Conservation (phyloP, 768 basidiomycete species). For the Rhizopogon rudus region DNA sequence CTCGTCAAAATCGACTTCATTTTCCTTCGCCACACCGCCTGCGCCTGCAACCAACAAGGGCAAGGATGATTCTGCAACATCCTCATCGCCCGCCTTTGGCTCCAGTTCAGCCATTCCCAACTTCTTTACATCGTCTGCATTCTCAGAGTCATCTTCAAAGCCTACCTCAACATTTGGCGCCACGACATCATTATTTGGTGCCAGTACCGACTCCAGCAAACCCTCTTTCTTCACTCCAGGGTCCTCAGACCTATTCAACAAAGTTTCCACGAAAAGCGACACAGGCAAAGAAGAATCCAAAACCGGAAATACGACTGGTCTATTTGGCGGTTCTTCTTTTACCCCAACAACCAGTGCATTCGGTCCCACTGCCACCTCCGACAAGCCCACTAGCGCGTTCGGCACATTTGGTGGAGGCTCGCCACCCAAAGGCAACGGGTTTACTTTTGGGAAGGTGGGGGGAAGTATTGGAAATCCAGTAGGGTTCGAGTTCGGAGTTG, state of each 20-base stretch:
- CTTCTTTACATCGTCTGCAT: constrained; percentile 16
- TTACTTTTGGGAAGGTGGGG: constrained; percentile 25
- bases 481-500: constrained; percentile 45
- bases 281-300: constrained; percentile 8
- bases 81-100: constrained; percentile 12
- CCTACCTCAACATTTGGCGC: constrained; percentile 20
- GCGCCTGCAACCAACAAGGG: constrained; percentile 6
- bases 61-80: background rate
- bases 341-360: constrained; percentile 13
- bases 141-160: constrained; percentile 16
- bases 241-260: constrained; percentile 3
- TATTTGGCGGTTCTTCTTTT: constrained; percentile 16
- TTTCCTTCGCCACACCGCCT: constrained; percentile 12
- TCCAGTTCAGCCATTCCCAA: constrained; percentile 12
- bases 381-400: constrained; percentile 23
- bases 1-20: constrained; percentile 10
- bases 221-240: constrained; percentile 7
- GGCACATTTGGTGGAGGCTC: constrained; percentile 19
- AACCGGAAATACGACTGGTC: background rate
- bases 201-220: constrained; percentile 11
- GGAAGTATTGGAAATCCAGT: constrained; percentile 62
- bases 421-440: constrained; percentile 17
- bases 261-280: constrained; percentile 7
- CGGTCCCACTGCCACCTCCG: constrained; percentile 12
- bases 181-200: constrained; percentile 19